phyloP scores from a whole-genome alignment of 78 protist genomes.

The Monosiga brevicollis region DNA sequence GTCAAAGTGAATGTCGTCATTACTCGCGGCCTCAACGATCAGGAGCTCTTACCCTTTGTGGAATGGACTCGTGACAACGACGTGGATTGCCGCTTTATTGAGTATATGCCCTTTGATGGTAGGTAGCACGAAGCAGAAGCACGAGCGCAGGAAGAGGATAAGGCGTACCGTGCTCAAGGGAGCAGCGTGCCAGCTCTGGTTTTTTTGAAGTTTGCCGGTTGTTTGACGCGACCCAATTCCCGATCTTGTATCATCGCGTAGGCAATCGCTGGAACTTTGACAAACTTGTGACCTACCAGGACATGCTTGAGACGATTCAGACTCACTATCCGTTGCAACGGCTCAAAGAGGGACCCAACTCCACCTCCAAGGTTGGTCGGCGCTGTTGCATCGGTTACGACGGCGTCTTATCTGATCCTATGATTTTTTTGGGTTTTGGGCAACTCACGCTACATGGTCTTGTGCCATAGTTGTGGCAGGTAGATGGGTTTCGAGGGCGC shows the following conservation, averaged over 20 bases:
- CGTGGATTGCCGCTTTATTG: slow-evolving; percentile 79
- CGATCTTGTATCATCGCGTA: too few species aligned
- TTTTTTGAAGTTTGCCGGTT: too few species aligned
- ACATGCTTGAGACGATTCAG: slow-evolving; percentile 35
- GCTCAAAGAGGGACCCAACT: slow-evolving; percentile 22
- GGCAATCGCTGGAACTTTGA: slow-evolving; percentile 63
- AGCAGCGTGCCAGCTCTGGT: too few species aligned
- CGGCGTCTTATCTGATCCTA: too few species aligned
- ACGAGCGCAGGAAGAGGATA: too few species aligned
- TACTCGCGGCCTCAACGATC: slow-evolving; percentile 69
- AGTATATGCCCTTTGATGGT: slow-evolving; percentile 83
- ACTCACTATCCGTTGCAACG: not conserved
- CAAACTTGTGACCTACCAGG: slow-evolving; percentile 49
- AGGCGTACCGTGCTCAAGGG: too few species aligned
- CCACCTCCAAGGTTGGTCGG: slow-evolving; percentile 46
- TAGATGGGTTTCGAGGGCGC: slow-evolving; percentile 46
- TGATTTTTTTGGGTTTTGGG: too few species aligned
- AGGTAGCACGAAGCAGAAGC: too few species aligned
- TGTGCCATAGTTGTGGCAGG: slow-evolving; percentile 33
- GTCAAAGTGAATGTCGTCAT: slow-evolving; percentile 73
- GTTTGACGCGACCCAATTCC: too few species aligned
- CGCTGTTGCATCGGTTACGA: too few species aligned
- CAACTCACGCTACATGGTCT: too few species aligned
- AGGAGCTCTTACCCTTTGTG: slow-evolving; percentile 61
- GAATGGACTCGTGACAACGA: slow-evolving; percentile 32